Evolutionary conservation across 129 eudicot genomes (phyloP), one percentile per base, ranked within the genome.

Genomic region (Escallonia rubra): DNA sequence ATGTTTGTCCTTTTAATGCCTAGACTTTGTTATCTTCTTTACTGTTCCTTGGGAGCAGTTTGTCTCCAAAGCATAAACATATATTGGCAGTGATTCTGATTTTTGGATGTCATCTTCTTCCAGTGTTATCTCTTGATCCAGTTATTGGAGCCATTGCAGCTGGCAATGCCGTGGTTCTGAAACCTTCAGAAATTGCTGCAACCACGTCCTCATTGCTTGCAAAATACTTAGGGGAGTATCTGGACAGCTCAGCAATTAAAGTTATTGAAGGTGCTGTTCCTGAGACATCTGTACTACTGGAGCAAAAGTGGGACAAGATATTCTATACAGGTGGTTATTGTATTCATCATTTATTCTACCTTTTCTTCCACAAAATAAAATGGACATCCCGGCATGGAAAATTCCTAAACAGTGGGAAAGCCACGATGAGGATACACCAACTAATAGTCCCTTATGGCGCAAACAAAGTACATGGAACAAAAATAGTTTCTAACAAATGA

Each of bases 141-240:
- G 86, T 92, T 43, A 80, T 92, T 76, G 98, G 95, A 86, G 98
- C 98, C 63, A 92, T 92, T 68, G 91, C 98, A 12, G 98, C 98
- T 59, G 98, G 98, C 7, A 92, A 92, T 78, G 85, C 91, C 61
- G 91, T 92, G 70, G 89, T 86, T 49, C 57, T 92, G 71, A 88
- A 92, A 75, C 96, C 96, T 74, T 92, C 98, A 23, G 96, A 92
- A 78, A 39, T 88, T 42, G 77, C 98, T 79, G 87, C 95, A 4
- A 88, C 96, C 64, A 83, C 82, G 59, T 92, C 98, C 41, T 70
- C 89, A 38, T 66, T 86, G 66, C 81, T 92, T 60, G 76, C 91
- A 41, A 86, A 88, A 44, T 85, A 77, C 67, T 55, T 92, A 10
- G 84, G 81, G 57, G 69, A 86, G 72, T 92, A 88, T 74, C 50